Evolutionary conservation across 805 yeast species (phyloP), one percentile per base, ranked within the genome.

Genomic region (Dipodascopsis uninucleata): DNA sequence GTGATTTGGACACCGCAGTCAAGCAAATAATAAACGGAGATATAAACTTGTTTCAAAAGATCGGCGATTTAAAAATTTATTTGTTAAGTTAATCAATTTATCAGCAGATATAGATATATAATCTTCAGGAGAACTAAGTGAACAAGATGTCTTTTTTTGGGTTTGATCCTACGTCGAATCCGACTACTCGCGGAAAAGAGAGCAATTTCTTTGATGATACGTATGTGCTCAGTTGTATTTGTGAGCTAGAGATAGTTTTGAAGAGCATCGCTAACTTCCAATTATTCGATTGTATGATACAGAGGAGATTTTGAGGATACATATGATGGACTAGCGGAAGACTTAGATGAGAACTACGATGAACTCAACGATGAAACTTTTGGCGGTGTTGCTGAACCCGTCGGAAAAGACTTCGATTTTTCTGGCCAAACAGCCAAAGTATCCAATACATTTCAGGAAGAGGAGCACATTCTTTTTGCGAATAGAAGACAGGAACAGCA

Each of bases 301-400:
- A 66, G 76, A 7, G 71, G 77, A 61, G 88, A 85, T 61, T 87
- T 86, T 61, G 94, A 87, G 58, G 94, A 87, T 26, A 80, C 90
- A 16, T 85, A 84, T 63, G 85, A 79, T 35, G 89, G 90, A 2
- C 72, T 82, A 43, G 94, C 86, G 4, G 85, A 79, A n/a, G 52
- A 65, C 56, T 53, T 72, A 37, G 75, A 71, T 26, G 85, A 79
- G 45, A 82, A 76, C 25, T 89, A 82, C 37, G 96, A 86, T 61
- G 93, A 83, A 29, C 72, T 82, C 55, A 85, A 85, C 60, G 85
- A 79, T 52, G 88, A 81, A 60, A 85, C 94, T 0, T 85, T 85
- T 65, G 94, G 93, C 22, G 69, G 39, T 32, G 47, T 40, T 31
- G 71, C 68, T 36, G 71, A 70, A 23, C 63, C 69, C 1, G 71